Base-by-base conservation (phyloP, 23 red algal genomes). In the Gracilaria domingensis region DNA sequence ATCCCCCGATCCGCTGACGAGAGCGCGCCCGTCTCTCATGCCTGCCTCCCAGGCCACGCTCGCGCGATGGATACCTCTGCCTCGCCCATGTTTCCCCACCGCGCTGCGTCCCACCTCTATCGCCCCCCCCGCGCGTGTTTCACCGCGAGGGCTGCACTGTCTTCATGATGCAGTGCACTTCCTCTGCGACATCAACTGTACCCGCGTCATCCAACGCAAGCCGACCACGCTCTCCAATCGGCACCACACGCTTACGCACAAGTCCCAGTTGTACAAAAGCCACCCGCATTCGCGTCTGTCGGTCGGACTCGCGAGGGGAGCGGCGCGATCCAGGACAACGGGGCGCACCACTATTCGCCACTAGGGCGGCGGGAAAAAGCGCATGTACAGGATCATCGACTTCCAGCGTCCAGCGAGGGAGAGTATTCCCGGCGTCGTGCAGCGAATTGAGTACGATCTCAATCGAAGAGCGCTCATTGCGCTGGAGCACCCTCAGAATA, bases 361-460 rank as follows among this genome's bases (percentile, higher is more conserved):
- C 40, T 49, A 87, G 45, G 97, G 97, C 48, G 88, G 97, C 47
- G 97, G 97, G 9, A 91, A 94, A 82, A 90, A 93, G 75, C 91
- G 97, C 18, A 77, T 92, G 73, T 98, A 98, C 78, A 86, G 97
- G 42, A 94, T 95, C 57, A 83, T 98, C 26, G 97, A 98, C 69
- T 98, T 98, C 50, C 84, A 83, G 75, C 90, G 97, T 1, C 25
- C 88, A 18, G 66, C 75, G 54, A 92, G 95, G 83, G 86, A 82
- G 34, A 86, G 82, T 14, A 88, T 96, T 37, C 77, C 74, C 12
- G 93, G 93, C 34, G 64, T 90, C 24, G 91, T 98, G 12, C 89
- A 98, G 51, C 88, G 97, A 5, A 79, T 98, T 45, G 97, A 98
- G 49, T 95, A 98, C 67, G 97, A 98, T 88, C 97, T 93, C 6